Evolutionary conservation across 2,329 filamentous ascomycete species (phyloP), one percentile per base, ranked within the genome.

Genomic region (Trematosphaeria pertusa): DNA sequence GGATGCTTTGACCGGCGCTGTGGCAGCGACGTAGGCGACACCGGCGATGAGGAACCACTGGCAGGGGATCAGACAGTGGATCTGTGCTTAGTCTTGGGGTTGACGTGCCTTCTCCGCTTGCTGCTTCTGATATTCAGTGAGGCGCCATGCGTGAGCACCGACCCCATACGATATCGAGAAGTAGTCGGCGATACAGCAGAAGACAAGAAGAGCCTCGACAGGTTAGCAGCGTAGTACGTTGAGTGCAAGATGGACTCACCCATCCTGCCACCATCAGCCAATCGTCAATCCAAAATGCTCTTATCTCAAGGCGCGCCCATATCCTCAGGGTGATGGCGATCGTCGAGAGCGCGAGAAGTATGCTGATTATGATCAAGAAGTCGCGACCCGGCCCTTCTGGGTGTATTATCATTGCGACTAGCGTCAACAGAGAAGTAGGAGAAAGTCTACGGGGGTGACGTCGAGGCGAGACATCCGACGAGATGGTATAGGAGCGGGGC

Each of bases 231-330:
- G 14, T 28, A 7, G 24, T 28, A 28, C 12, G 24, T 28, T 28
- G 8, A 8, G 15, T 10, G 26, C 4, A 26, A 12, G 14, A 28
- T 26, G 18, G 11, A 42, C 37, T 20, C 9, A 40, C 43, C 43
- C 9, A 37, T 21, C 37, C 43, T 3, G 20, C 20, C 5, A 49
- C 11, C 41, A 49, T 49, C 3, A 49, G 35, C 36, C 31, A 45
- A 26, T 49, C 46, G 15, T 49, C 46, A 10, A 30, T 5, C 4
- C 46, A 39, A 17, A 40, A 44, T 5, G 22, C 37, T 19, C 36
- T 12, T 5, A 34, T 42, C 2, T 33, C 15, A 6, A 30, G 26
- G 4, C 41, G 10, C n/a, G 41, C 41, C 41, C 41, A 44, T 31
- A 22, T 12, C 5, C 41, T 30, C 17, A 44, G 12, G 4, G 5